Evolutionary conservation across 2,329 filamentous ascomycete genomes (phyloP), one percentile per base, ranked within the genome.

Genomic region (Colletotrichum lini): DNA sequence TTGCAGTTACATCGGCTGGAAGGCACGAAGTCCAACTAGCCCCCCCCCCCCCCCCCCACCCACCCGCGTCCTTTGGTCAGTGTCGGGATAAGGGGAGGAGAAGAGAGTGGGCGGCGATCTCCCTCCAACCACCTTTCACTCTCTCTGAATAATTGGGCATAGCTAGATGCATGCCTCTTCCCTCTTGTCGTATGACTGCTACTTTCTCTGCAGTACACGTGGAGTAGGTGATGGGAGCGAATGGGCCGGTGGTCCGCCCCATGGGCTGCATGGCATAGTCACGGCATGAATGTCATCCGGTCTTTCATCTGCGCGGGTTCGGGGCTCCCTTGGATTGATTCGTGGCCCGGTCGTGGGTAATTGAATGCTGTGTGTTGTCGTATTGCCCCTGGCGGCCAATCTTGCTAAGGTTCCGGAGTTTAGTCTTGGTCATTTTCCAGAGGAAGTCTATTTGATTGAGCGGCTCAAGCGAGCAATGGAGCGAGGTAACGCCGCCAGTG

Each of bases 391-490:
- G 42, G 35, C 38, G 38, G 26, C 35, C 16, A 21, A 40, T 35
- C 50, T 63, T 35, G 60, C 47, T 47, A 63, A 63, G 38, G 23
- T n/a, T n/a, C n/a, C 13, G 40, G 53, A 54, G 23, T 54, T 66
- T 53, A 59, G 45, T 16, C 7, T 4, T 21, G 59, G 45, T 63
- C 57, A 59, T 59, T 64, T 54, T 54, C n/a, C 26, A n/a, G 52
- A 60, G n/a, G 38, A 64, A 5, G 65, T 64, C 30, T 71, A 59
- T 63, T 71, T 49, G 26, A 59, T 54, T 52, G n/a, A 60, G 30
- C 45, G 65, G 69, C 52, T 66, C 50, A 53, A 69, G 58, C 69
- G 65, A 72, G 58, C 44, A 69, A 71, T 68, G 65, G 45, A 68
- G 68, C 68, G 68, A 71, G 58, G 59, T 47, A 62, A 62, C 45